Evolutionary conservation across 768 basidiomycete genomes (phyloP).

Genomic region (Boletus eberwhitei): DNA sequence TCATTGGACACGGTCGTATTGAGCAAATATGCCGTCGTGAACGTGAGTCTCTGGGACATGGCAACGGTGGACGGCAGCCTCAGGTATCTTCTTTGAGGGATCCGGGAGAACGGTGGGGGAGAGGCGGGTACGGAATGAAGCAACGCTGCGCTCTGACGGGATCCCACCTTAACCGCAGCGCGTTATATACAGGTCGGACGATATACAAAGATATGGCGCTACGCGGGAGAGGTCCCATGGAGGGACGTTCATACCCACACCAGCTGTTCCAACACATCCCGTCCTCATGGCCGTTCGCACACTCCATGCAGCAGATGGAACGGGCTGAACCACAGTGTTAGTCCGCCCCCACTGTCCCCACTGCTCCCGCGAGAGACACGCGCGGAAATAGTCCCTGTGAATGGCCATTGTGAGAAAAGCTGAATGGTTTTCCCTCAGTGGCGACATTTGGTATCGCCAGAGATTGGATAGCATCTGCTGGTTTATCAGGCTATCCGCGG

Average conservation of each 20-base stretch:
- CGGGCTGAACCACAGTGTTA: too few relatives aligned
- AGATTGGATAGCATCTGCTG: background rate
- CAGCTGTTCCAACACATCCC: background rate
- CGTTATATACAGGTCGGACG: background rate
- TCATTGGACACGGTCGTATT: constrained; percentile 38
- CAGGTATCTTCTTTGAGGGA: background rate
- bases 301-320: background rate
- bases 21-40: constrained; percentile 37
- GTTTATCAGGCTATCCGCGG: background rate
- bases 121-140: background rate
- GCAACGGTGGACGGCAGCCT: background rate
- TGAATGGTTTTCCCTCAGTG: background rate
- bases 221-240: too few relatives aligned
- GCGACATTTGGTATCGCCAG: background rate
- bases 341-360: background rate
- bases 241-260: background rate
- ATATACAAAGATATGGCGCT: background rate
- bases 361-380: background rate
- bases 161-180: background rate
- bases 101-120: background rate
- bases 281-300: background rate
- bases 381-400: background rate
- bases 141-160: background rate
- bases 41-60: constrained; percentile 32
- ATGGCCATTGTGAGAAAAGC: background rate